phyloP scores from a whole-genome alignment of 1,284 basidiomycete genomes.

The Cryptococcus floricola region DNA sequence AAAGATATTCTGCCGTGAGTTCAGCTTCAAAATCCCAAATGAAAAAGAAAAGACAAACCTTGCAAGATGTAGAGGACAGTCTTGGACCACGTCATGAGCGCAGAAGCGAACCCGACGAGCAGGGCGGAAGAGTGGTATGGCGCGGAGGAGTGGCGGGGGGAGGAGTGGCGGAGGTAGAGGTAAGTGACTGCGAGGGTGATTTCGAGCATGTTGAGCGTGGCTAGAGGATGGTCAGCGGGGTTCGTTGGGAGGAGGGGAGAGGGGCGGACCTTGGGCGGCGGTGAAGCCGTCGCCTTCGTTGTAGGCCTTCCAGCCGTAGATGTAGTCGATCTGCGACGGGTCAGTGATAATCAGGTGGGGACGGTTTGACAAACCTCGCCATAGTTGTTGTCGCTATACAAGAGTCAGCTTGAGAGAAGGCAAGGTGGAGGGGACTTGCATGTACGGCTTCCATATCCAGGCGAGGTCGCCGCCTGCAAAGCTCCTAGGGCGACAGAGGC shows the following conservation, averaged over 20 bases:
- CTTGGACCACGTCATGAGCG: conserved; percentile 75
- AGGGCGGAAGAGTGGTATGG: conserved; percentile 48
- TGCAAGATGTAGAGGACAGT: conserved; percentile 76
- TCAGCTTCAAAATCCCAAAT: neutral
- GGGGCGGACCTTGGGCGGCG: conserved; percentile 69
- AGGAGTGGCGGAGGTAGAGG: conserved; percentile 66
- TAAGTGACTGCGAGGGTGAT: conserved; percentile 69
- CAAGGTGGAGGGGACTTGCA: conserved; percentile 31
- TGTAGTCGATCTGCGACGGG: conserved; percentile 62
- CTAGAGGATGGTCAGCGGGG: conserved; percentile 47
- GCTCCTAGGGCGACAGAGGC: conserved; percentile 63
- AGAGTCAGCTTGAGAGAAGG: conserved; percentile 1
- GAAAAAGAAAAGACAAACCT: conserved; percentile 51
- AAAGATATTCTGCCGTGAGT: conserved; percentile 48
- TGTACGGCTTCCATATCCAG: conserved; percentile 83
- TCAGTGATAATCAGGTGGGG: neutral
- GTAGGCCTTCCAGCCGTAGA: conserved; percentile 67
- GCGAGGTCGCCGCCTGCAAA: conserved; percentile 76
- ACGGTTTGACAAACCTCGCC: conserved; percentile 6
- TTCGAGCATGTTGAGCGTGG: conserved; percentile 75
- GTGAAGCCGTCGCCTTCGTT: conserved; percentile 72
- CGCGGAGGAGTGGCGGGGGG: conserved; percentile 44
- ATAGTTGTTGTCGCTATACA: conserved; percentile 30
- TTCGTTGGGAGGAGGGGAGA: neutral
- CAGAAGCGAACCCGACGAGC: conserved; percentile 68